phyloP scores from a whole-genome alignment of 495 filamentous ascomycete genomes.

The Aspergillus mulundensis region DNA sequence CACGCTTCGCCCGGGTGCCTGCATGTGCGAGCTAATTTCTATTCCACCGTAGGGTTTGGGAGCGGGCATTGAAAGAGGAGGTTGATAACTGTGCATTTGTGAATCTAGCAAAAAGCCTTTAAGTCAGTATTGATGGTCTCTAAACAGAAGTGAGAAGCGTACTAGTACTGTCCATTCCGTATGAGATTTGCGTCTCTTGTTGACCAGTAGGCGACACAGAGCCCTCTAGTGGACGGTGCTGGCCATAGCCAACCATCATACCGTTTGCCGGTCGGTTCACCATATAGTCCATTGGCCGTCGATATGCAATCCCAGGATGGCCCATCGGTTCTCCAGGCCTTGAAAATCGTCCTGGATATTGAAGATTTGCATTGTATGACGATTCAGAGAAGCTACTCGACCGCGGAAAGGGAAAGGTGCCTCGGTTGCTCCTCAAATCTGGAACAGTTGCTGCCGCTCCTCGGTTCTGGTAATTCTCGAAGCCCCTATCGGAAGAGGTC shows the following conservation, averaged over 20 bases:
- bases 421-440: constrained; percentile 33
- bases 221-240: constrained; percentile 31
- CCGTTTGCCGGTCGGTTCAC: constrained; percentile 26
- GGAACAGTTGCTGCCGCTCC: constrained; percentile 27
- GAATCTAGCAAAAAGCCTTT: constrained; percentile 18
- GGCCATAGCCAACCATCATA: constrained; percentile 32
- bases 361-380: constrained; percentile 33
- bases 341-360: constrained; percentile 30
- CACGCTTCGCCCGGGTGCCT: constrained; percentile 27
- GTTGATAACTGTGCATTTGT: constrained; percentile 32
- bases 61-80: constrained; percentile 29
- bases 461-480: constrained; percentile 30
- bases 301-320: constrained; percentile 32
- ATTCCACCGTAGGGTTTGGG: constrained; percentile 28
- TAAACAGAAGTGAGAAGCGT: neutral
- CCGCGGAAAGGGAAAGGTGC: constrained; percentile 32
- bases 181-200: constrained; percentile 27
- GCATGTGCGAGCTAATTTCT: constrained; percentile 32
- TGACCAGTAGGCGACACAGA: constrained; percentile 40
- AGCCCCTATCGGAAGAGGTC: constrained; percentile 23
- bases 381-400: constrained; percentile 44
- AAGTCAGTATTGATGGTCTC: constrained; percentile 8
- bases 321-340: constrained; percentile 25
- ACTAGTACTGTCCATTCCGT: constrained; percentile 18
- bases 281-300: constrained; percentile 34